Conservation (phyloP, 2,329 filamentous ascomycete species). For the Onygena corvina region DNA sequence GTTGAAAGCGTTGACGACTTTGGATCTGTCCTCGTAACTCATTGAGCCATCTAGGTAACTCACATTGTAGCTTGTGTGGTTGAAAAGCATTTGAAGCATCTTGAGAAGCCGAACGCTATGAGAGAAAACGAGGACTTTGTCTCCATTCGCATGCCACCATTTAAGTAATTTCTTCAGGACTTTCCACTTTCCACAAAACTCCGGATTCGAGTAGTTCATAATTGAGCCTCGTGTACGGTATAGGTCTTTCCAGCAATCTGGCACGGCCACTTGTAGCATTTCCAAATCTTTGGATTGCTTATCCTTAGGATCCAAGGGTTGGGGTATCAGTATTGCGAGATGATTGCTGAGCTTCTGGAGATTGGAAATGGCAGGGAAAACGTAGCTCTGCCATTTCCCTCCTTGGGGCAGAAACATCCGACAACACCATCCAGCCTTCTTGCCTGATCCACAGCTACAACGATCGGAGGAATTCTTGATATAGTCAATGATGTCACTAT, state of each 20-base stretch:
- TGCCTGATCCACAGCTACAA: conserved; percentile 59
- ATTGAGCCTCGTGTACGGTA: conserved; percentile 68
- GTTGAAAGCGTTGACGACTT: conserved; percentile 82
- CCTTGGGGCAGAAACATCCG: conserved; percentile 48
- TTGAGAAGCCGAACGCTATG: conserved; percentile 76
- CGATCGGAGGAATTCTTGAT: conserved; percentile 55
- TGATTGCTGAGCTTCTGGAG: conserved; percentile 88
- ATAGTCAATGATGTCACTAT: conserved; percentile 54
- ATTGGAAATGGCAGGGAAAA: conserved; percentile 73
- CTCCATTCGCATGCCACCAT: conserved; percentile 79
- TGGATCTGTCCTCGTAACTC: conserved; percentile 68
- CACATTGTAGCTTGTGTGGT: conserved; percentile 77
- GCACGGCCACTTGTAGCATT: conserved; percentile 61
- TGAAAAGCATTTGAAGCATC: conserved; percentile 75
- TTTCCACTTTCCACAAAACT: conserved; percentile 96
- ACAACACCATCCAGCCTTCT: conserved; percentile 74
- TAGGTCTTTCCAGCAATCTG: conserved; percentile 60
- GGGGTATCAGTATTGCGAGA: conserved; percentile 72
- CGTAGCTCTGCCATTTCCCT: conserved; percentile 57
- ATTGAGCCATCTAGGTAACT: conserved; percentile 83
- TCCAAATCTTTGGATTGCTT: conserved; percentile 69
- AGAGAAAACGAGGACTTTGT: conserved; percentile 92
- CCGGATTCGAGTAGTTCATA: conserved; percentile 66
- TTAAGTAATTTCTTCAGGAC: conserved; percentile 73
- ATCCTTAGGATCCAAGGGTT: conserved; percentile 49